Conservation (phyloP, 331 rosid species). For the Stylosanthes scabra region DNA sequence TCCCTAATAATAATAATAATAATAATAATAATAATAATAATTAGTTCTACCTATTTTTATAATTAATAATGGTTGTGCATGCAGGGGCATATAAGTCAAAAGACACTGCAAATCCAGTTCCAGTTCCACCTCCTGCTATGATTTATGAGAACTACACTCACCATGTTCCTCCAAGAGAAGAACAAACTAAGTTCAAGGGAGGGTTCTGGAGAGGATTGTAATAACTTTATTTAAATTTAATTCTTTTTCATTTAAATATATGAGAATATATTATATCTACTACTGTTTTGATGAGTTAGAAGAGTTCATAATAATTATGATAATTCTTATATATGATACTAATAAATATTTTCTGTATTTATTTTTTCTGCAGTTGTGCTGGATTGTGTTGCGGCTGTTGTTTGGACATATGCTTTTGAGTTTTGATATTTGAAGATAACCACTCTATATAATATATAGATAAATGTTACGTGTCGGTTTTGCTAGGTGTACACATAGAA, state of each 20-base stretch:
- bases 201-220: conserved; percentile 62
- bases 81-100: conserved; percentile 28
- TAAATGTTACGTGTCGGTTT: no score
- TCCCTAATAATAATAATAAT: no score
- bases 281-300: no score
- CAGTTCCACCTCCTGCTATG: conserved; percentile 15
- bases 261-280: no score
- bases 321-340: not conserved
- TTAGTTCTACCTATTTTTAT: not conserved
- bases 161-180: conserved; percentile 16
- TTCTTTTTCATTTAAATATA: not conserved
- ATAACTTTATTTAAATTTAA: not conserved
- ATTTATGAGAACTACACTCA: not conserved
- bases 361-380: conserved; percentile 42
- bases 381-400: conserved; percentile 57
- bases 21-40: no score
- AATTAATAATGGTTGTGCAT: not conserved
- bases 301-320: no score
- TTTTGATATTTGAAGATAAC: not conserved
- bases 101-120: conserved; percentile 23
- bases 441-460: no score
- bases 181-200: conserved; percentile 48
- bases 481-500: no score
- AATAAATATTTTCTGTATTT: not conserved
- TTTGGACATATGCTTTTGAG: conserved; percentile 57